phyloP scores from a whole-genome alignment of 495 filamentous ascomycete genomes.

The Sordaria brevicollis region DNA sequence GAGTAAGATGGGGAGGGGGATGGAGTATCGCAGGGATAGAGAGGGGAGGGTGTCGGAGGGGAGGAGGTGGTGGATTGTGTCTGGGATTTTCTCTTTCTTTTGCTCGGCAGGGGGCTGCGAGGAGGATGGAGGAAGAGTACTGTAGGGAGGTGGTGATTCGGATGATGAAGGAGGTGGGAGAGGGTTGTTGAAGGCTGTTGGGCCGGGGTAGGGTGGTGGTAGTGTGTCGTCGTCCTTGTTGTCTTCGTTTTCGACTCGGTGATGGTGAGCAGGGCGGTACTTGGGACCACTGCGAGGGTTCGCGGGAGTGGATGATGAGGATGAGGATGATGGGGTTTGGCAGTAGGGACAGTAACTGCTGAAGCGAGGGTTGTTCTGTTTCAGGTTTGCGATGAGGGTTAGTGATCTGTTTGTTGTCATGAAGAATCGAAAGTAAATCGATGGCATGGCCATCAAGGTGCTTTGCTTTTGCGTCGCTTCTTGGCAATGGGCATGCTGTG shows the following conservation, averaged over 20 bases:
- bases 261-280: constrained; percentile 7
- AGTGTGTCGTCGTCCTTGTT: constrained; percentile 13
- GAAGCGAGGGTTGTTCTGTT: constrained; percentile 56
- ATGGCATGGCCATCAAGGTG: background rate
- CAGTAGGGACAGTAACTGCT: constrained; percentile 54
- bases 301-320: constrained; percentile 24
- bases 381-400: background rate
- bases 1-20: constrained; percentile 46
- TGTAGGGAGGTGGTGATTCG: constrained; percentile 24
- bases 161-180: constrained; percentile 26
- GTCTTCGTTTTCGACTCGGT: constrained; percentile 34
- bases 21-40: constrained; percentile 55
- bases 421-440: background rate
- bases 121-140: constrained; percentile 7
- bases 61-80: constrained; percentile 60
- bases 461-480: background rate
- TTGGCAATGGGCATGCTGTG: background rate
- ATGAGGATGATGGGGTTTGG: constrained; percentile 35
- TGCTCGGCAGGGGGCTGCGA: background rate
- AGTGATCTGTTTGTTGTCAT: background rate
- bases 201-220: constrained; percentile 45
- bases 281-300: constrained; percentile 10
- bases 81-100: constrained; percentile 10
- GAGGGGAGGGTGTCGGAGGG: constrained; percentile 50
- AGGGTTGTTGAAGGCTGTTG: constrained; percentile 4